A percentile compares a stretch with the other conserved stretches of the same genome.
Conservation (phyloP, 225 moss, liverwort and hornwort species). For the Bryoerythrophyllum caledonicum region DNA sequence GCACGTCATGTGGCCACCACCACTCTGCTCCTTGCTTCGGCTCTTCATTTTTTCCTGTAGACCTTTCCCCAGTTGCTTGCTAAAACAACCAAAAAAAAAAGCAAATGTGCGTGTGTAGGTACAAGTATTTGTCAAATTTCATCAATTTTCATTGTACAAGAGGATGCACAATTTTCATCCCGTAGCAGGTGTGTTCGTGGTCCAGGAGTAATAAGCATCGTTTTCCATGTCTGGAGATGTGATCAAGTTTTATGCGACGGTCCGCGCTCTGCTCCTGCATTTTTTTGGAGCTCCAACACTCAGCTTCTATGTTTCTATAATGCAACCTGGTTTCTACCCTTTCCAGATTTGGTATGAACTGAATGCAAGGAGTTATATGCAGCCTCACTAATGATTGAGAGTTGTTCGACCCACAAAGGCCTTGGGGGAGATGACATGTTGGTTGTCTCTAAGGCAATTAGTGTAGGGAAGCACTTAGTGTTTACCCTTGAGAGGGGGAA, state of each 20-base stretch:
- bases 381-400: too few relatives aligned
- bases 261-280: constrained; percentile 23
- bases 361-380: not conserved
- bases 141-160: too few relatives aligned
- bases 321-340: not conserved
- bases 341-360: not conserved
- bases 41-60: constrained; percentile 23
- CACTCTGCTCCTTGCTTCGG: constrained; percentile 16
- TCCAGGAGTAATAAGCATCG: constrained; percentile 37
- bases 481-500: too few relatives aligned
- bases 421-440: too few relatives aligned
- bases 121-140: too few relatives aligned
- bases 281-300: constrained; percentile 16
- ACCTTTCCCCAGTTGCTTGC: not conserved
- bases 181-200: constrained; percentile 11
- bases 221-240: constrained; percentile 11
- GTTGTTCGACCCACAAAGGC: too few relatives aligned
- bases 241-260: constrained; percentile 4
- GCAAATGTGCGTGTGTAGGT: constrained; percentile 22
- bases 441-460: too few relatives aligned
- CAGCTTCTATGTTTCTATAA: constrained; percentile 2
- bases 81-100: too few relatives aligned
- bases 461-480: too few relatives aligned
- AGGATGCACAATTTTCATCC: constrained; percentile 19
- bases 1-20: constrained; percentile 10